These are phyloP conservation scores for Arthrobotrys sinensis DNA, from an alignment of 2,329 filamentous ascomycete species.

Conservation along the genomic window DNA sequence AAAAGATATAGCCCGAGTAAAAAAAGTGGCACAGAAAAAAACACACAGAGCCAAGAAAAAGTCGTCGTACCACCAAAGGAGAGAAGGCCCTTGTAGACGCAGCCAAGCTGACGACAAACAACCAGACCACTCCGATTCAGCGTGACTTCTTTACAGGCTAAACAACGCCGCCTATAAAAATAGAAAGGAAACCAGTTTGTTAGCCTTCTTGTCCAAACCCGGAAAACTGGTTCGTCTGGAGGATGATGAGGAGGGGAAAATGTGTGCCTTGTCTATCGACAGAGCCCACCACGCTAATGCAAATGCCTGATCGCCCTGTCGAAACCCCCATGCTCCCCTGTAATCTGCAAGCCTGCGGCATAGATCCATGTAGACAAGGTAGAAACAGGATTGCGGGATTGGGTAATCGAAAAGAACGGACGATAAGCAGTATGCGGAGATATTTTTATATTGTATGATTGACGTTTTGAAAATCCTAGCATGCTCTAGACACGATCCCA, in stretches of 20 bases:
- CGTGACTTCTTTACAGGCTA: constrained; percentile 47
- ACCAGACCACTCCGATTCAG: background rate
- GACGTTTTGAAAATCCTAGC: constrained; percentile 14
- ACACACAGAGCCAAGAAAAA: constrained; percentile 11
- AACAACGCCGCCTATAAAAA: constrained; percentile 60
- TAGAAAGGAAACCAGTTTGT: constrained; percentile 49
- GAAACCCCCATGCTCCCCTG: constrained; percentile 25
- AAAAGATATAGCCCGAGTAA: constrained; percentile 4
- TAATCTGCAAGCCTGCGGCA: constrained; percentile 25
- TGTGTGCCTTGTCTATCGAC: constrained; percentile 15
- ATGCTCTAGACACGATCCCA: constrained; percentile 1
- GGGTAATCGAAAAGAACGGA: constrained; percentile 35
- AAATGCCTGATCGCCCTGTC: constrained; percentile 29
- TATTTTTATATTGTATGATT: constrained; percentile 33
- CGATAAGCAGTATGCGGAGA: constrained; percentile 33
- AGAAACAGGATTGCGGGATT: constrained; percentile 45
- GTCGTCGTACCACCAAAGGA: constrained; percentile 22
- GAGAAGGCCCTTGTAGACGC: constrained; percentile 7
- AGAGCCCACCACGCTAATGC: constrained; percentile 42
- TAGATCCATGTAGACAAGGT: constrained; percentile 23
- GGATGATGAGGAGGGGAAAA: constrained; percentile 18
- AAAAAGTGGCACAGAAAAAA: background rate
- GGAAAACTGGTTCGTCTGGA: background rate
- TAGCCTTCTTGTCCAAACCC: constrained; percentile 35
- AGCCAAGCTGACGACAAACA: constrained; percentile 38